Conservation (phyloP, 495 filamentous ascomycete species). For the Neurospora discreta region DNA sequence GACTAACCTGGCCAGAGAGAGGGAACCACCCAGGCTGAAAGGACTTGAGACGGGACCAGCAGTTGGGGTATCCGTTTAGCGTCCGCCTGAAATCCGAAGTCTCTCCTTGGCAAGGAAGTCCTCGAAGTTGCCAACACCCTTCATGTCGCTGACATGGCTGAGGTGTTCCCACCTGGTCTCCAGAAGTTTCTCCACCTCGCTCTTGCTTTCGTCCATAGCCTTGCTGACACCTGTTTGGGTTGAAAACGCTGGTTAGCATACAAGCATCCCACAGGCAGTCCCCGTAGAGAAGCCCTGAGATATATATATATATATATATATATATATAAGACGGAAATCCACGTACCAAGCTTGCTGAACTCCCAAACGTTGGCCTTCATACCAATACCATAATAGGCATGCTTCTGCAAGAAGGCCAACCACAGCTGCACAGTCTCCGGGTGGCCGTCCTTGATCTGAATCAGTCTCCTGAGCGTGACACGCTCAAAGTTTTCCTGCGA, state of each 20-base stretch:
- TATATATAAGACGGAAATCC: too few relatives aligned
- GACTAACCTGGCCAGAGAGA: neutral
- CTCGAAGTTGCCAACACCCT: conserved; percentile 41
- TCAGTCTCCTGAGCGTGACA: conserved; percentile 71
- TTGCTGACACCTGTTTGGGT: conserved; percentile 48
- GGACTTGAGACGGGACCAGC: neutral
- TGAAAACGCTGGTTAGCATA: neutral
- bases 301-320: too few relatives aligned
- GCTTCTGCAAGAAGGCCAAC: conserved; percentile 82
- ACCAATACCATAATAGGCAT: conserved; percentile 86
- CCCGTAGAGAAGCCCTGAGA: too few relatives aligned
- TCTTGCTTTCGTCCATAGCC: conserved; percentile 49
- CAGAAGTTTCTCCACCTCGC: conserved; percentile 48
- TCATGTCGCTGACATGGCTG: conserved; percentile 40
- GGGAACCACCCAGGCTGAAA: neutral
- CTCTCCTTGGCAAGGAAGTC: conserved; percentile 44
- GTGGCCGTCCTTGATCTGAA: conserved; percentile 90
- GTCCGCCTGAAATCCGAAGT: conserved; percentile 24
- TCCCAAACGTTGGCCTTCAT: conserved; percentile 99
- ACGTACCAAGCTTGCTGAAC: conserved; percentile 55
- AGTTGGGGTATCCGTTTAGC: conserved; percentile 9
- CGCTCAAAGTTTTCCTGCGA: conserved; percentile 96
- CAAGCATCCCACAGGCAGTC: too few relatives aligned
- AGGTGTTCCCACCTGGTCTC: conserved; percentile 54
- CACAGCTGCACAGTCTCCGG: conserved; percentile 80